phyloP scores from a whole-genome alignment of 2,329 filamentous ascomycete genomes.

The Aureobasidium sp. region DNA sequence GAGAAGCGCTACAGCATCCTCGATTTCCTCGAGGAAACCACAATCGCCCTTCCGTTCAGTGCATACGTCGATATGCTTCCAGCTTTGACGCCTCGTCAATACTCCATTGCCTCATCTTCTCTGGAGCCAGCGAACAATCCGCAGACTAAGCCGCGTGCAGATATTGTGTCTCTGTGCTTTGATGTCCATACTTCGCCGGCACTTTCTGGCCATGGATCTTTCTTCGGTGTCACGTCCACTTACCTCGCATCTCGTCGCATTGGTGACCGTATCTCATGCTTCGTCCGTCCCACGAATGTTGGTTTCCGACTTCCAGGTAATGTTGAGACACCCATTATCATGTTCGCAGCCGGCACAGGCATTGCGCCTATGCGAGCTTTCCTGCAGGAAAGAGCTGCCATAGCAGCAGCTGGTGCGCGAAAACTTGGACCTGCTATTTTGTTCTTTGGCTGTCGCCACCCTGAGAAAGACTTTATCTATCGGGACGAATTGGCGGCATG shows the following conservation, averaged over 20 bases:
- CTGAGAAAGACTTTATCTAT: background rate
- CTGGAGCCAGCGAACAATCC: slow-evolving; percentile 10
- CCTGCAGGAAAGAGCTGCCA: slow-evolving; percentile 31
- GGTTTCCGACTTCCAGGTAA: slow-evolving; percentile 39
- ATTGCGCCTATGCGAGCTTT: slow-evolving; percentile 41
- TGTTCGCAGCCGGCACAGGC: slow-evolving; percentile 44
- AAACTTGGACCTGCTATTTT: slow-evolving; percentile 31
- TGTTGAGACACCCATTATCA: slow-evolving; percentile 39
- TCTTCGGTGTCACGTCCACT: slow-evolving; percentile 30
- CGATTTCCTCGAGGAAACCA: slow-evolving; percentile 57
- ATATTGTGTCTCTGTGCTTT: slow-evolving; percentile 48
- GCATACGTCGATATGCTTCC: slow-evolving; percentile 45
- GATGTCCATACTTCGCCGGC: slow-evolving; percentile 34
- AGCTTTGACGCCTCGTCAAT: slow-evolving; percentile 19
- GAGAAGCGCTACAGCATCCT: slow-evolving; percentile 50
- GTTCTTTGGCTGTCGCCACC: slow-evolving; percentile 32
- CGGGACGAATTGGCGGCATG: background rate
- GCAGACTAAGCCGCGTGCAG: background rate
- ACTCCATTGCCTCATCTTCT: slow-evolving; percentile 19
- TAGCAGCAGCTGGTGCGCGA: slow-evolving; percentile 28
- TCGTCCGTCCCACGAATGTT: slow-evolving; percentile 32
- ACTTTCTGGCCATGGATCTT: slow-evolving; percentile 14
- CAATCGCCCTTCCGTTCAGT: slow-evolving; percentile 52
- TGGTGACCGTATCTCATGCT: slow-evolving; percentile 19
- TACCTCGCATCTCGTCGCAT: slow-evolving; percentile 25